Conservation (phyloP, 192 early-diverging fungal species). For the Backusella morwellensis region DNA sequence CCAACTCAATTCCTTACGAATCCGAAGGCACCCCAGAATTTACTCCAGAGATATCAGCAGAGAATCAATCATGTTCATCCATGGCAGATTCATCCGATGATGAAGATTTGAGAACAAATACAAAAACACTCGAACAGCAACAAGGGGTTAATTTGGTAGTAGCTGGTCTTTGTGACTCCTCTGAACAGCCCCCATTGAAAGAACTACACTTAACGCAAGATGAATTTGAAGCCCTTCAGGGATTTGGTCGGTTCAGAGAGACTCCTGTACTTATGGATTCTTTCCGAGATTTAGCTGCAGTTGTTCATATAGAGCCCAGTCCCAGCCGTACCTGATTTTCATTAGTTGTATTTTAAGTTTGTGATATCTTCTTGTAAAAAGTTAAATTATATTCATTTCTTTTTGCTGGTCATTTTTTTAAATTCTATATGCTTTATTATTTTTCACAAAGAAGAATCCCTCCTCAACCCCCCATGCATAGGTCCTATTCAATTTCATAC, state of each 20-base stretch:
- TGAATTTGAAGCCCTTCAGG: conserved; percentile 38
- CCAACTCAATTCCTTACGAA: neutral
- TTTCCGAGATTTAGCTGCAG: conserved; percentile 7
- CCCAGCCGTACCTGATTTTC: neutral
- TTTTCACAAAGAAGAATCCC: neutral
- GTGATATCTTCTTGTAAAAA: neutral
- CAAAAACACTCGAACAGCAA: neutral
- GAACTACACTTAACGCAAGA: conserved; percentile 26
- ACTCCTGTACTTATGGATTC: conserved; percentile 10
- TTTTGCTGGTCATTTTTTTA: neutral
- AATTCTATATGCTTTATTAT: neutral
- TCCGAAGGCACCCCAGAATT: neutral
- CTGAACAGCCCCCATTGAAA: neutral
- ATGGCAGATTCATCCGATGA: conserved; percentile 6
- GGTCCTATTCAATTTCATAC: neutral
- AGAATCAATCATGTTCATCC: neutral
- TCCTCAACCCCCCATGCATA: neutral
- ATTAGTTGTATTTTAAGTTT: neutral
- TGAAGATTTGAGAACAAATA: neutral
- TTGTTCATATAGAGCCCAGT: conserved; percentile 8
- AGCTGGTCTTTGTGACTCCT: neutral
- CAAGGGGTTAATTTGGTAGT: neutral
- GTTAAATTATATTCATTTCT: neutral
- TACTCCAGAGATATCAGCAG: neutral
- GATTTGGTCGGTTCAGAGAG: conserved; percentile 31